Percentiles rank a stretch among this genome's conserved stretches.
phyloP scores from a whole-genome alignment of 2,329 filamentous ascomycete genomes.

The Cordyceps cicadae region DNA sequence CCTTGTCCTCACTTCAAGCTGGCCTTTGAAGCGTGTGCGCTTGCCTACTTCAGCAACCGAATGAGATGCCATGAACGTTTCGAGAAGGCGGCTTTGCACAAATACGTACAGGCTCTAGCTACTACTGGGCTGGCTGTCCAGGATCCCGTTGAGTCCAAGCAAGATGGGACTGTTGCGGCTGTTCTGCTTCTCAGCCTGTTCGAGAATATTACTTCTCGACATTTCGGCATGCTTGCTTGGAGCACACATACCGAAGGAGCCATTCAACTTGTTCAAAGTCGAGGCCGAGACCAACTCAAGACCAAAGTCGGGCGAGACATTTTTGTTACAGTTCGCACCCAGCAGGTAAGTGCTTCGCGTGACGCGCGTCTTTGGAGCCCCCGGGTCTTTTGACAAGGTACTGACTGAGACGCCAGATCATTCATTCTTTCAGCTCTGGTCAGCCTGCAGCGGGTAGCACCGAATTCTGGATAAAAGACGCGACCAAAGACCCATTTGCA shows the following conservation, averaged over 20 bases:
- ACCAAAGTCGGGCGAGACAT: conserved; percentile 46
- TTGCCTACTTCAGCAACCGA: conserved; percentile 49
- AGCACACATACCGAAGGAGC: conserved; percentile 57
- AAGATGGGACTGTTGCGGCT: conserved; percentile 51
- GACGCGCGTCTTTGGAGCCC: too few species aligned
- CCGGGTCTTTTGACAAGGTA: background rate
- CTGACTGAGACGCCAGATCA: conserved; percentile 34
- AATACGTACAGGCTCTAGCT: conserved; percentile 48
- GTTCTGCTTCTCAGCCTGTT: conserved; percentile 54
- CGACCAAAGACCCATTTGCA: conserved; percentile 40
- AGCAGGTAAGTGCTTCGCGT: conserved; percentile 38
- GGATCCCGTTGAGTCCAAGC: conserved; percentile 38
- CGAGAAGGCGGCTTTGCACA: conserved; percentile 34
- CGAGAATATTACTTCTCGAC: conserved; percentile 50
- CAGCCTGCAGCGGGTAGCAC: conserved; percentile 44
- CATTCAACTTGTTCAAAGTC: conserved; percentile 50
- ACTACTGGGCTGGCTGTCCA: conserved; percentile 45
- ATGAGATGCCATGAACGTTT: conserved; percentile 26
- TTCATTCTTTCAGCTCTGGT: conserved; percentile 47
- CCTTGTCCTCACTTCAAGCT: conserved; percentile 41
- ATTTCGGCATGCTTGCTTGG: conserved; percentile 49
- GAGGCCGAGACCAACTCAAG: conserved; percentile 46
- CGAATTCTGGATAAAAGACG: conserved; percentile 52
- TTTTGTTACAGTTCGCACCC: conserved; percentile 51
- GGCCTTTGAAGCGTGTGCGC: conserved; percentile 52